Percentiles rank a stretch among this genome's conserved stretches.
These are phyloP conservation scores for Casuarina cunninghamiana DNA, from an alignment of 306 rosid genomes.

Conservation along the genomic window DNA sequence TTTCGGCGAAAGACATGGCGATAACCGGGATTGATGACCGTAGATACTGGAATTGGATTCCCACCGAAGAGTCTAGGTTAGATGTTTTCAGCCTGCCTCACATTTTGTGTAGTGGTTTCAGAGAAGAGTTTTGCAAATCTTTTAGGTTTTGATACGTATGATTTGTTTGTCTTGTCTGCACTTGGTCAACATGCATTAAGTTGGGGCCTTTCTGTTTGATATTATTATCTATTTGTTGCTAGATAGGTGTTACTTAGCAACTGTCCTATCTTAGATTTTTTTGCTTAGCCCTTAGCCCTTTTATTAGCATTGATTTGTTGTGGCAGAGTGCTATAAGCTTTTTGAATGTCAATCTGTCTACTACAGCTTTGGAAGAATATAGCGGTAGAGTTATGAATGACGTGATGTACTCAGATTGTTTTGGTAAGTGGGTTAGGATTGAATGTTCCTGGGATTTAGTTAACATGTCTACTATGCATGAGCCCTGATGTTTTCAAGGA, in stretches of 20 bases:
- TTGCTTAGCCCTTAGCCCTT: neutral
- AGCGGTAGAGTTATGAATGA: neutral
- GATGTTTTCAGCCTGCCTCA: neutral
- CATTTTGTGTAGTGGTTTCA: neutral
- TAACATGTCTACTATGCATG: neutral
- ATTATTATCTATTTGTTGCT: neutral
- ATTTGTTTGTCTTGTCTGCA: neutral
- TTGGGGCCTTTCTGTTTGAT: neutral
- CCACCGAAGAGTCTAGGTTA: conserved; percentile 93
- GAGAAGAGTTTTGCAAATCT: too few relatives aligned
- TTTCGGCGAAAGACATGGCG: conserved; percentile 74
- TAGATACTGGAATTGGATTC: conserved; percentile 93
- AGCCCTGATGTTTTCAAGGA: neutral
- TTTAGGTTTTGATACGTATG: neutral
- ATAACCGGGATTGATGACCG: conserved; percentile 81
- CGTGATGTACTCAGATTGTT: neutral
- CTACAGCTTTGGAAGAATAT: neutral
- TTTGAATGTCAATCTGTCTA: neutral
- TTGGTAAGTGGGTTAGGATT: conserved; percentile 2
- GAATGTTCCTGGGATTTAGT: neutral
- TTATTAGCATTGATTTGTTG: neutral
- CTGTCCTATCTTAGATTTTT: neutral
- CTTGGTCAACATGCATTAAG: neutral
- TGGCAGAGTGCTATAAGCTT: neutral
- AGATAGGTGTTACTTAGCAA: neutral